Evolutionary conservation across 768 basidiomycete genomes (phyloP).

Genomic region (Pleurotus tuber-regium): DNA sequence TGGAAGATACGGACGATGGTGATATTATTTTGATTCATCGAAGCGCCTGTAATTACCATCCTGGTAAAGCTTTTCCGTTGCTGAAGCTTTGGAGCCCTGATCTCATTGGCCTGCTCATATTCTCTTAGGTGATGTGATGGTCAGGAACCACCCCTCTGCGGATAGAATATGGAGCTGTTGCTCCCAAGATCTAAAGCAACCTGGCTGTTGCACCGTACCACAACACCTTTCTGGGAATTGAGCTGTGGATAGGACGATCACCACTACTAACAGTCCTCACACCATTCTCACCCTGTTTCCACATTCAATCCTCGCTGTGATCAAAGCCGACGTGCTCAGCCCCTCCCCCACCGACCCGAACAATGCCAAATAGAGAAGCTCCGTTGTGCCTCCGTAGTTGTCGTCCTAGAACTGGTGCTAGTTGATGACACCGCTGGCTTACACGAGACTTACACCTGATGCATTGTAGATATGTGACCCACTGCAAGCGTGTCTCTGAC

Average conservation of each 20-base stretch:
- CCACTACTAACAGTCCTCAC: no score
- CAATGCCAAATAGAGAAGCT: no score
- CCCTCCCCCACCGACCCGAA: no score
- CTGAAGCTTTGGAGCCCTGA: not conserved
- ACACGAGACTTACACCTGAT: no score
- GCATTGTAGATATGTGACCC: no score
- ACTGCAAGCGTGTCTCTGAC: no score
- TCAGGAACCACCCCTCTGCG: not conserved
- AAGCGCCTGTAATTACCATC: not conserved
- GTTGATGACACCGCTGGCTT: no score
- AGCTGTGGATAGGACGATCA: constrained; percentile 24
- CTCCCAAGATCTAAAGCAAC: not conserved
- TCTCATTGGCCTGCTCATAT: not conserved
- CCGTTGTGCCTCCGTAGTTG: no score
- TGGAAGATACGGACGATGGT: constrained; percentile 1
- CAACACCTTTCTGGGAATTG: not conserved
- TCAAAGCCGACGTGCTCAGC: no score
- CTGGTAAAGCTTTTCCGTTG: not conserved
- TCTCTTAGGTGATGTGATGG: not conserved
- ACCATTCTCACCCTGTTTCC: no score
- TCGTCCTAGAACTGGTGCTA: no score
- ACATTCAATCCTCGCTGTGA: no score
- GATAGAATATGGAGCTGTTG: not conserved
- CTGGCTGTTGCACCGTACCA: not conserved
- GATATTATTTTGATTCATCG: constrained; percentile 6